phyloP scores from a whole-genome alignment of 257 asterid genomes.

The Solanum arcanum region DNA sequence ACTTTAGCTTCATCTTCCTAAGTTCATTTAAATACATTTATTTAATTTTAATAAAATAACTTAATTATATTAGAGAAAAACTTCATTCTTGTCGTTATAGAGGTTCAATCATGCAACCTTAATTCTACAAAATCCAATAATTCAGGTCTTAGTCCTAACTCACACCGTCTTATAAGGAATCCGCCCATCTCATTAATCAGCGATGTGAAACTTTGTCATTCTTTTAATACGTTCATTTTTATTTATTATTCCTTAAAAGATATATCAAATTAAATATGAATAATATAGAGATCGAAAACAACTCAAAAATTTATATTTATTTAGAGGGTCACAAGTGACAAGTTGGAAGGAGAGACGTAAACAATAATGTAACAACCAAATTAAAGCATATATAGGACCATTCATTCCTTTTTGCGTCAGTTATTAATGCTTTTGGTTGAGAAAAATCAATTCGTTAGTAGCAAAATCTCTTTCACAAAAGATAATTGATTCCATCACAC shows the following conservation, averaged over 20 bases:
- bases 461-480: not conserved
- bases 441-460: not conserved
- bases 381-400: not conserved
- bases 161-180: too few relatives aligned
- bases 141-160: not conserved
- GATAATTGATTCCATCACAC: not conserved
- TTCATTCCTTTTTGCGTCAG: not conserved
- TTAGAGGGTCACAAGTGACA: not conserved
- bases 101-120: not conserved
- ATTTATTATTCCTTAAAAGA: too few relatives aligned
- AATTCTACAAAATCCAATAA: not conserved
- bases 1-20: not conserved
- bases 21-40: not conserved
- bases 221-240: too few relatives aligned
- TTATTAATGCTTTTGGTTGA: not conserved
- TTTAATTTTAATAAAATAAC: too few relatives aligned
- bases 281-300: not conserved
- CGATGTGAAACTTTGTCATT: too few relatives aligned
- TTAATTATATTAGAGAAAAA: not conserved
- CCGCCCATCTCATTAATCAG: rapidly evolving
- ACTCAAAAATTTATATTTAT: not conserved
- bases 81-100: not conserved
- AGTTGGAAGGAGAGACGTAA: not conserved
- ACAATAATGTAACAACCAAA: not conserved
- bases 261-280: too few relatives aligned